These are phyloP conservation scores for Hygrophorus pudorinus DNA, from an alignment of 768 basidiomycete species.

Conservation along the genomic window DNA sequence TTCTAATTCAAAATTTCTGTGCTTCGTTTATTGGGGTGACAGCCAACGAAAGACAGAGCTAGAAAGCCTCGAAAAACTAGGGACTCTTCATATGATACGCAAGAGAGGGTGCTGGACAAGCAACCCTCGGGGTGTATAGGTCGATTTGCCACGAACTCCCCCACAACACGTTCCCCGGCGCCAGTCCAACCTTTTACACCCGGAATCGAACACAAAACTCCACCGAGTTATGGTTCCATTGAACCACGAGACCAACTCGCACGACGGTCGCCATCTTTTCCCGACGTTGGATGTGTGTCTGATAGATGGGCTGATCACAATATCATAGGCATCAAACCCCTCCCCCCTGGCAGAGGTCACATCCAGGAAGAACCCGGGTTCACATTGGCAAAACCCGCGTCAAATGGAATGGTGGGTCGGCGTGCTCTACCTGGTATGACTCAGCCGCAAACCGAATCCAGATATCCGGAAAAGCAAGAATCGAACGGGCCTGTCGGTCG, in stretches of 20 bases:
- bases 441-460: background rate
- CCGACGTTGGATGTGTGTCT: conserved; percentile 12
- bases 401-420: conserved; percentile 24
- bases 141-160: background rate
- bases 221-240: background rate
- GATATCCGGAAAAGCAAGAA: background rate
- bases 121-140: too few species aligned
- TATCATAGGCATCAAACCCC: conserved; percentile 22
- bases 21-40: conserved; percentile 14
- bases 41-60: conserved; percentile 72
- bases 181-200: background rate
- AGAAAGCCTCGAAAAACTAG: conserved; percentile 54
- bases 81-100: conserved; percentile 3
- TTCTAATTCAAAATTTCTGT: conserved; percentile 14
- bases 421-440: conserved; percentile 34
- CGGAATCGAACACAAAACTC: background rate
- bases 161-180: background rate
- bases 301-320: conserved; percentile 24
- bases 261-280: background rate
- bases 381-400: conserved; percentile 7
- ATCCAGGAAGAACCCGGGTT: conserved; percentile 2
- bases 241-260: background rate
- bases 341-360: background rate
- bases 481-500: background rate
- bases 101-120: background rate